Evolutionary conservation across 345 rosid genomes (phyloP), one percentile per base, ranked within the genome.

Genomic region (Bruguiera parviflora): DNA sequence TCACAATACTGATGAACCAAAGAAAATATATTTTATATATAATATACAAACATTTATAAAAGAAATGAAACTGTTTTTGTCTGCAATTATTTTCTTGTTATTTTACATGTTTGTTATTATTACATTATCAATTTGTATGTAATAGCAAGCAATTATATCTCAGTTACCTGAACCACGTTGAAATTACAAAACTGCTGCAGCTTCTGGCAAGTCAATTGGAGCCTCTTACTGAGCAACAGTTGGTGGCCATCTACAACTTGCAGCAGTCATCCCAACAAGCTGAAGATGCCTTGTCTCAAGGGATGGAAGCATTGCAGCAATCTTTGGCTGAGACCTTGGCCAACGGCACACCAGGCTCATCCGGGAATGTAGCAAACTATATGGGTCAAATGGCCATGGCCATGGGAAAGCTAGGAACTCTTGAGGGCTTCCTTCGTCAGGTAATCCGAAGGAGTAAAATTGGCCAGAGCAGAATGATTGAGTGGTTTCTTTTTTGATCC

Each of bases 371-470:
- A 9, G 98, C 97, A 29, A 92, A 90, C 80, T 92, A 92, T 71
- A 92, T 92, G 98, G 98, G 98, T 73, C 98, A 90, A 82, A 92
- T 92, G 98, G 98, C 97, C 59, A 87, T 94, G 98, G 98, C 98
- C 35, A 92, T 92, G 96, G 98, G 98, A 66, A 92, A 92, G 80
- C 85, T 92, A 52, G 98, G 96, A 37, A 90, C 93, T 25, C 87
- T 92, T 1, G 96, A 92, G 74, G 90, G 92, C 37, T 92, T 92
- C 79, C 86, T 90, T 58, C 83, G 80, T 49, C 97, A 92, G 96
- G 98, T 71, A 72, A 39, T 15, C 25, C 16, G 6, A 7, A 24
- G 0, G 11, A 2, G 13, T 56, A 56, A n/a, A 33, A 43, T 43
- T 13, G 15, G 49, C 49, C 13, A 13, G 18, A 43, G 49, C 49